phyloP scores from a whole-genome alignment of 768 basidiomycete species.

The Agrocybe praecox region DNA sequence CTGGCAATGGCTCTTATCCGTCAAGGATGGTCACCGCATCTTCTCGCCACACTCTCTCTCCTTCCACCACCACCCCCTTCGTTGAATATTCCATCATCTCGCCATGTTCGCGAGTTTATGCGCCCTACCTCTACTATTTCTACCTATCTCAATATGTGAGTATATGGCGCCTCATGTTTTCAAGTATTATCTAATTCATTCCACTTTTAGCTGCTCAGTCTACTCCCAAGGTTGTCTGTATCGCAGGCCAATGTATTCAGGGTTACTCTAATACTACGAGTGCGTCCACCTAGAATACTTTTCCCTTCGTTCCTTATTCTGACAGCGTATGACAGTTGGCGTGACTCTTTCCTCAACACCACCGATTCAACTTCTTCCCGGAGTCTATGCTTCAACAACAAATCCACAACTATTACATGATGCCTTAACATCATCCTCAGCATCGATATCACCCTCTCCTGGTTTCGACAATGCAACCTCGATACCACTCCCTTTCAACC shows the following conservation, averaged over 20 bases:
- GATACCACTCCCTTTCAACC: conserved; percentile 60
- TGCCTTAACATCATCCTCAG: conserved; percentile 64
- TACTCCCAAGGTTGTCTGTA: conserved; percentile 69
- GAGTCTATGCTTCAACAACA: conserved; percentile 71
- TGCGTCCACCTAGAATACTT: conserved; percentile 36
- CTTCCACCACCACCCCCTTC: conserved; percentile 24
- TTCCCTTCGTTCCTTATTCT: conserved; percentile 15
- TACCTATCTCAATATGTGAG: conserved; percentile 18
- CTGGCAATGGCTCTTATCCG: too few relatives aligned
- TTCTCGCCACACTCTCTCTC: conserved; percentile 19
- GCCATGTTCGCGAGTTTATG: conserved; percentile 25
- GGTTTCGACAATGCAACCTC: conserved; percentile 66
- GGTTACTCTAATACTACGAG: conserved; percentile 78
- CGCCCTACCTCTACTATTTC: conserved; percentile 11
- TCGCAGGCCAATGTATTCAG: conserved; percentile 86
- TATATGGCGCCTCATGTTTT: neutral
- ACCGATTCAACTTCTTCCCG: conserved; percentile 71
- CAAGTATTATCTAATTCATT: neutral
- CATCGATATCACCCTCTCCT: conserved; percentile 55
- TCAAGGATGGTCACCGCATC: neutral
- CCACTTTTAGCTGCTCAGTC: conserved; percentile 50
- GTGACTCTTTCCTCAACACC: conserved; percentile 61
- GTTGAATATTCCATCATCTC: conserved; percentile 15
- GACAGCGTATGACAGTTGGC: conserved; percentile 54
- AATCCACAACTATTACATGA: conserved; percentile 73